Percentiles rank a stretch among this genome's conserved stretches.
Evolutionary conservation across 371 early-diverging fungal species (phyloP).

Genomic region (Rhizopus stolonifer): DNA sequence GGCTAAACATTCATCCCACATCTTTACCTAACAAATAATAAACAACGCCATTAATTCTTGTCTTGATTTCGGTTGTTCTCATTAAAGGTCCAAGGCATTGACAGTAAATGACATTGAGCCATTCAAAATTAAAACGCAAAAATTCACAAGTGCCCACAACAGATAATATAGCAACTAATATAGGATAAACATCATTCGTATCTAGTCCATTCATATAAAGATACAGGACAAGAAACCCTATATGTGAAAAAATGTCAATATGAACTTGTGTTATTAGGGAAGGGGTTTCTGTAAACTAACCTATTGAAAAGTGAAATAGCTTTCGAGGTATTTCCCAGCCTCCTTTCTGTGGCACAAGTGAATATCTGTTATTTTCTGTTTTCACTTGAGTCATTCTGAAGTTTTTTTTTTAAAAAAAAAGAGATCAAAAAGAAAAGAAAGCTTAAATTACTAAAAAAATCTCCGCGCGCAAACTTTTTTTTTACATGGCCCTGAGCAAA

Average conservation of each 20-base stretch:
- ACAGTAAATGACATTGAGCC: conserved; percentile 51
- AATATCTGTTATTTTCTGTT: not conserved
- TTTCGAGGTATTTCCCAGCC: conserved; percentile 58
- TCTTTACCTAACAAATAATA: conserved; percentile 48
- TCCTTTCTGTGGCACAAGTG: conserved; percentile 22
- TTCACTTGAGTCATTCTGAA: no score
- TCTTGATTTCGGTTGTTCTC: conserved; percentile 45
- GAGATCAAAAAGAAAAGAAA: no score
- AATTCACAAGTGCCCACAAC: conserved; percentile 40
- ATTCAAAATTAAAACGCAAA: conserved; percentile 41
- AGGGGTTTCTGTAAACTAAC: conserved; percentile 27
- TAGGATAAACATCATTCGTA: conserved; percentile 32
- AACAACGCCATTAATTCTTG: conserved; percentile 50
- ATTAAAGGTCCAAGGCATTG: conserved; percentile 48
- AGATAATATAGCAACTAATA: conserved; percentile 26
- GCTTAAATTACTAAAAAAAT: no score
- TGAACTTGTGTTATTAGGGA: no score
- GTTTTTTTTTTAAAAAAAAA: no score
- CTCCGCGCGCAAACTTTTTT: no score
- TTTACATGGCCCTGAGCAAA: no score
- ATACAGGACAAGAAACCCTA: conserved; percentile 51
- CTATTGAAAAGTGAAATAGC: conserved; percentile 51
- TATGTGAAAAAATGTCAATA: not conserved
- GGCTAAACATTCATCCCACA: not conserved
- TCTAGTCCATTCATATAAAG: conserved; percentile 33